Percentiles rank a stretch among this genome's conserved stretches.
phyloP scores from a whole-genome alignment of 2,329 filamentous ascomycete species.

The Epichloe elymi region DNA sequence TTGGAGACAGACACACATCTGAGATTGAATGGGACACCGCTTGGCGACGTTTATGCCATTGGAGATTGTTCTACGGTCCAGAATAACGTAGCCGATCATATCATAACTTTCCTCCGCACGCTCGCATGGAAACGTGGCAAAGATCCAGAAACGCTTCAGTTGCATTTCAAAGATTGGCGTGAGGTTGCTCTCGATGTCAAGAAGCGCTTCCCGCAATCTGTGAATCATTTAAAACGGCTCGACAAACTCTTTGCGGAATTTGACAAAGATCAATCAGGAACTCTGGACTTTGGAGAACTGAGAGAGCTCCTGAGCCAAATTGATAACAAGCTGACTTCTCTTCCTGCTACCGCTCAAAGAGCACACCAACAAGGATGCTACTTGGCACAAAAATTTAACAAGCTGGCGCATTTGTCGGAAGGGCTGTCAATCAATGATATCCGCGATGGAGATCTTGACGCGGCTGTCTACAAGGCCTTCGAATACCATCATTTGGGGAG shows the following conservation, averaged over 20 bases:
- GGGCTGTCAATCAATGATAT: constrained; percentile 71
- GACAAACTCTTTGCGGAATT: constrained; percentile 87
- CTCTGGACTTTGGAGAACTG: constrained; percentile 86
- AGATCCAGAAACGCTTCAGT: constrained; percentile 75
- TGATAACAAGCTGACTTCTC: constrained; percentile 83
- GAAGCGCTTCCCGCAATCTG: constrained; percentile 81
- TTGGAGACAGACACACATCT: constrained; percentile 92
- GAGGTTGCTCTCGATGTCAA: constrained; percentile 71
- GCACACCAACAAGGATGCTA: constrained; percentile 94
- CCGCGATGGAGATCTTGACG: constrained; percentile 78
- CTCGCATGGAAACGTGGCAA: constrained; percentile 85
- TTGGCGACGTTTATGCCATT: constrained; percentile 92
- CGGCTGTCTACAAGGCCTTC: constrained; percentile 86
- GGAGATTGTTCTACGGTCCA: constrained; percentile 95
- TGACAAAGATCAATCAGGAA: constrained; percentile 85
- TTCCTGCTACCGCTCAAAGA: constrained; percentile 90
- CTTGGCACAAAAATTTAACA: constrained; percentile 87
- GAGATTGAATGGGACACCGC: constrained; percentile 71
- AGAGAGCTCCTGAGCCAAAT: constrained; percentile 81
- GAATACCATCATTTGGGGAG: constrained; percentile 87
- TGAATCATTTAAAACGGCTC: constrained; percentile 73
- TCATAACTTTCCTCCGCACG: constrained; percentile 78
- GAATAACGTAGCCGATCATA: constrained; percentile 88
- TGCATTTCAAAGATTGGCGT: constrained; percentile 83
- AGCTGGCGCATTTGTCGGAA: constrained; percentile 63